Base-by-base conservation (phyloP, 345 rosid genomes). In the Microthlaspi erraticum region DNA sequence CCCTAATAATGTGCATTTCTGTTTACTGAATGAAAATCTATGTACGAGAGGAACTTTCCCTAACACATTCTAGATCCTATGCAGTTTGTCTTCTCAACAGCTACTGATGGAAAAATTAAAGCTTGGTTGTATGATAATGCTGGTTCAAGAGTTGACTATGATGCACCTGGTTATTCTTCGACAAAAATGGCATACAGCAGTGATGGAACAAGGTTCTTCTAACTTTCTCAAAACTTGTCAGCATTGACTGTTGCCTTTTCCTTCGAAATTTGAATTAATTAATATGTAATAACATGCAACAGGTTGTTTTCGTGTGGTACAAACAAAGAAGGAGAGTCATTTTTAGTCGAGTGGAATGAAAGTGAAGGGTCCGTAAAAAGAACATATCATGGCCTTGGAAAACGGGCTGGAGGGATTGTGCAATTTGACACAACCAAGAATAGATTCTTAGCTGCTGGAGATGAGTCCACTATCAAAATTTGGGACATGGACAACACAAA, bases 61-160 rank as follows among this genome's bases (percentile, higher is more conserved):
- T 60, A n/a, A 55, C 41, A 52, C 59, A 63, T 44, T 59, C 36
- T 57, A 43, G 61, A 7, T 60, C 26, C n/a, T 34, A 58, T 56
- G 26, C 90, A 92, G 96, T 91, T 91, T 68, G 85, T 91, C 16
- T 91, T 91, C 67, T 88, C 97, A 37, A 91, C 97, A n/a, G 89
- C 93, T 37, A 71, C 84, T 64, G 97, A 91, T 78, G 97, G 97
- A 76, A 91, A 88, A 77, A 91, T 91, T 52, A 91, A 88, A 72
- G 93, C 97, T 58, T 91, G 97, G 97, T 68, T 91, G 53, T 91
- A 88, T 78, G 96, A 91, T 59, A 65, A 80, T 75, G 14, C 81
- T 74, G 96, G 97, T 41, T 91, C 96, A 51, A 83, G 96, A 76
- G 97, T 88, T 56, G 93, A 88, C 74, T 91, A 88, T 82, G 91